Base-by-base conservation (phyloP, 768 basidiomycete species). In the Royoungia palumana region DNA sequence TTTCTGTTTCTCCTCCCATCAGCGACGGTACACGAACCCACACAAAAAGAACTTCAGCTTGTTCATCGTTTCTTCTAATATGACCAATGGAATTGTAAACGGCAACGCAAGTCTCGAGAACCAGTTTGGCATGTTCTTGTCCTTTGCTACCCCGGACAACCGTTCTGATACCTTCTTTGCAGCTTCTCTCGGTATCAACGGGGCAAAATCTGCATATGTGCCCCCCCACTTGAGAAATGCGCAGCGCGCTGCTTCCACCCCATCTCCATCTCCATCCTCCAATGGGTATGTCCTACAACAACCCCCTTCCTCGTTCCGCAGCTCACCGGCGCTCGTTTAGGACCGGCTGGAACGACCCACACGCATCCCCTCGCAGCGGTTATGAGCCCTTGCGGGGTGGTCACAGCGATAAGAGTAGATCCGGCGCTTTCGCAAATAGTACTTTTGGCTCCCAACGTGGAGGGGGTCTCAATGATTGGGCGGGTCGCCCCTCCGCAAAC, bases 1-100 rank as follows among this genome's bases (percentile, higher is more conserved):
- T 56, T 59, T 66, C 56, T n/a, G n/a, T n/a, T 62, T 59, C 28
- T 53, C 40, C 51, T 44, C 47, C 57, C 67, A 57, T 50, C 68
- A 59, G 49, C 67, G 49, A 59, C 64, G 51, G 60, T 40, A 49
- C 53, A 65, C 63, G 60, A 44, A 46, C 56, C 56, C 53, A 61
- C 47, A 45, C 51, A 66, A 62, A 60, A 58, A 59, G 51, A 53
- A 52, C 49, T 21, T 37, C 47, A 13, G 34, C n/a, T n/a, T 57
- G 61, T 70, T 70, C 65, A 55, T 64, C 58, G 40, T 63, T 65
- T 57, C 47, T 53, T 65, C 68, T 76, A 79, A 85, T 88, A 90
- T 90, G 88, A 83, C 87, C 76, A 89, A 89, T 90, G 88, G 86
- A 81, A 81, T 82, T 78, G 81, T 88, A 86, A 88, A 89, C 73